Percentiles rank a stretch among this genome's conserved stretches.
Conservation (phyloP, 75 land plant genomes). For the Pinus taeda region DNA sequence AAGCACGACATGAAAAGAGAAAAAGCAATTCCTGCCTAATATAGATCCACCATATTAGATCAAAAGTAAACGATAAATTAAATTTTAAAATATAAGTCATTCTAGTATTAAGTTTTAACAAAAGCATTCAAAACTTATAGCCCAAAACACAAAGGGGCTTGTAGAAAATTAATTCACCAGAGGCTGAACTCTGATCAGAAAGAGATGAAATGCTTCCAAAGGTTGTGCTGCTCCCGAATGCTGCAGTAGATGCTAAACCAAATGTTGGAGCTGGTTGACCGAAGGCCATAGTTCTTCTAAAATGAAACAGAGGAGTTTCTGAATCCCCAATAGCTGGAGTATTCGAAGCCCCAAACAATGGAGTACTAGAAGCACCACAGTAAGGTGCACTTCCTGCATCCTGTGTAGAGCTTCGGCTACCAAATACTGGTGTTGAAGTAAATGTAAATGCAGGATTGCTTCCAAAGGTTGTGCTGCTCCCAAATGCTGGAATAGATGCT, state of each 20-base stretch:
- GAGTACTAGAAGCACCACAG: conserved; percentile 37
- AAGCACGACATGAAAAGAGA: too few species aligned
- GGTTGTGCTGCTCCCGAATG: conserved; percentile 55
- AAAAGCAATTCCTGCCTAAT: too few species aligned
- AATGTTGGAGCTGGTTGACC: conserved; percentile 21
- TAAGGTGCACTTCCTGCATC: conserved; percentile 35
- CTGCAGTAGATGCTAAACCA: conserved; percentile 21
- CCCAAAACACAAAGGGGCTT: too few species aligned
- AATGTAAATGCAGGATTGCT: conserved; percentile 49
- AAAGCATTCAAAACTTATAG: too few species aligned
- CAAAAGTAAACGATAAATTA: too few species aligned
- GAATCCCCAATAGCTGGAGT: conserved; percentile 43
- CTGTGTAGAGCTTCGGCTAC: conserved; percentile 35
- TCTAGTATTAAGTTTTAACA: too few species aligned
- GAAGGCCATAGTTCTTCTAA: conserved; percentile 21
- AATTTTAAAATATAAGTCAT: too few species aligned
- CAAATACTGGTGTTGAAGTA: conserved; percentile 38
- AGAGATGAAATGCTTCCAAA: conserved; percentile 56
- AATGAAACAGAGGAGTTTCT: conserved; percentile 45
- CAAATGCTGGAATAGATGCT: conserved; percentile 22
- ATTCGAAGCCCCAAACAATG: conserved; percentile 35
- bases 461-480: conserved; percentile 38
- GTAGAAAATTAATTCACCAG: conserved; percentile 11
- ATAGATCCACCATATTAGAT: too few species aligned
- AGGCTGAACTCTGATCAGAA: conserved; percentile 28